Evolutionary conservation across 2,329 filamentous ascomycete genomes (phyloP), one percentile per base, ranked within the genome.

Genomic region (Alternaria incomplexa): DNA sequence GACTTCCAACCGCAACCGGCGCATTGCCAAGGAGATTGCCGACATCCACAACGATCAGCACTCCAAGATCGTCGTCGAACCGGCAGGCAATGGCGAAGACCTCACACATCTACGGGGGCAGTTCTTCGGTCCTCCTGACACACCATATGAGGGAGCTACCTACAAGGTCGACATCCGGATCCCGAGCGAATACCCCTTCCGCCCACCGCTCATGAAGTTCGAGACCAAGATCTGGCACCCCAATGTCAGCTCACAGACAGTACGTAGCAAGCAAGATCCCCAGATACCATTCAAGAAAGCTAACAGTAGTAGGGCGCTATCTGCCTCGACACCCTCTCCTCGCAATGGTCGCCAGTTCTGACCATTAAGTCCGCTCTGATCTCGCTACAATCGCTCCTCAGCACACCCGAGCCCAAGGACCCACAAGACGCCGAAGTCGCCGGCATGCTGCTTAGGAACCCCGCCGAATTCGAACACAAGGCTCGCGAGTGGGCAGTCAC

Each of bases 351-450:
- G 6, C 96, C 96, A 0, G 94, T 99, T 23, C 87, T 97, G 64
- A 99, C 95, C 13, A 95, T 99, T 80, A 98, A 97, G 83, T 96
- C 93, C 20, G 93, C 95, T 40, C 88, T 99, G 48, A 89, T 99
- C 62, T 97, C 94, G 26, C 86, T 99, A 30, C 94, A 97, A 79
- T 95, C 94, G 70, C 89, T 99, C 17, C 91, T 99, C 74, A 93
- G 93, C 81, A 93, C 90, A 17, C 96, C 96, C 4, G 96, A 99
- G 79, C 95, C 96, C 0, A 96, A 95, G 73, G 96, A 99, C 70
- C 96, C 96, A 0, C 96, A 99, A 83, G 96, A 99, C 75, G 94
- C 94, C 43, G 93, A 97, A 79, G 96, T 98, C 1, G 96, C 96
- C 23, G 89, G 87, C 74, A 97, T 97, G 93, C 86, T 98, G 75